Percentiles rank a stretch among this genome's conserved stretches.
phyloP scores from a whole-genome alignment of 768 basidiomycete species.

The Tulasnella sp. region DNA sequence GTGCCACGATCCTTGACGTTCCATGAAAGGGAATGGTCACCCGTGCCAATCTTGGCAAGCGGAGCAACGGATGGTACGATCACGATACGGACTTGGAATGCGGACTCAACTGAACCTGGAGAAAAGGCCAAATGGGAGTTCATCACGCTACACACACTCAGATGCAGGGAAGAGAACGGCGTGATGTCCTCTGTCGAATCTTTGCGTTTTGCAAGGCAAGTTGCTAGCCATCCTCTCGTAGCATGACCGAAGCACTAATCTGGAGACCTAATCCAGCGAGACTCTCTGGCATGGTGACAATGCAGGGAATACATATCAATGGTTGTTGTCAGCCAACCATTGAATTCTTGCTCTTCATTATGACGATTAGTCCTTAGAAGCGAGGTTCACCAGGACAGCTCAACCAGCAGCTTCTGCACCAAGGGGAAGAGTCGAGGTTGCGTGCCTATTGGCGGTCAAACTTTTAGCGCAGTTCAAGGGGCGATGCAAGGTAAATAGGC shows the following conservation, averaged over 20 bases:
- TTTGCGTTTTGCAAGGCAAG: slow-evolving; percentile 72
- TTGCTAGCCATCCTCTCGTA: slow-evolving; percentile 20
- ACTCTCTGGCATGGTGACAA: slow-evolving; percentile 55
- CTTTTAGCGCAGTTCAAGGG: too few relatives aligned
- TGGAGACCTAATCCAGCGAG: slow-evolving; percentile 43
- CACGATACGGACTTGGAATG: slow-evolving; percentile 73
- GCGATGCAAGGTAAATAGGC: too few relatives aligned
- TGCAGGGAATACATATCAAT: slow-evolving; percentile 46
- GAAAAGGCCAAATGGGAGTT: slow-evolving; percentile 69
- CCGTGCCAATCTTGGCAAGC: slow-evolving; percentile 67
- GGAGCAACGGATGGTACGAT: slow-evolving; percentile 69
- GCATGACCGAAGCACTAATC: not conserved
- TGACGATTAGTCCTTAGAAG: too few relatives aligned
- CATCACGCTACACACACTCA: slow-evolving; percentile 54
- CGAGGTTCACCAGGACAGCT: too few relatives aligned
- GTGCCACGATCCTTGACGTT: slow-evolving; percentile 67
- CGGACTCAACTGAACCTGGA: slow-evolving; percentile 57
- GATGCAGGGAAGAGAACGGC: slow-evolving; percentile 39
- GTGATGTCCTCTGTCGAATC: slow-evolving; percentile 54
- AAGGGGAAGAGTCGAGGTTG: too few relatives aligned
- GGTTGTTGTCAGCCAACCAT: slow-evolving; percentile 49
- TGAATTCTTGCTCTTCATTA: too few relatives aligned
- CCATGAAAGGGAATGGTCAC: slow-evolving; percentile 80
- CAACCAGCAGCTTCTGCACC: too few relatives aligned
- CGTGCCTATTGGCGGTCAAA: too few relatives aligned